phyloP scores from a whole-genome alignment of 1,139 yeast genomes.

The Candida neerlandica region DNA sequence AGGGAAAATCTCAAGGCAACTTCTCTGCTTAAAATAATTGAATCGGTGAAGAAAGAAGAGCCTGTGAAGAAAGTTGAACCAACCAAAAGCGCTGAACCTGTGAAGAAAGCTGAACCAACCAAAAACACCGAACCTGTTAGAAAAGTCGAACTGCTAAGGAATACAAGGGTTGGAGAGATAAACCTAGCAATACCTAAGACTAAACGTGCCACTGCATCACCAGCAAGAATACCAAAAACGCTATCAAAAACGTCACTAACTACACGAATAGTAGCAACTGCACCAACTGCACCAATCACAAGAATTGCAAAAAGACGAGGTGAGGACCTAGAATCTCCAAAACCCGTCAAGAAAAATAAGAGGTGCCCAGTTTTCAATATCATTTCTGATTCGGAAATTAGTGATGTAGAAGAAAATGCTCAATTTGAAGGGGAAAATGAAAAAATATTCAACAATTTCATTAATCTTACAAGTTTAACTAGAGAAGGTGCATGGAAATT shows the following conservation, averaged over 20 bases:
- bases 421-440: slow-evolving; percentile 5
- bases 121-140: background rate
- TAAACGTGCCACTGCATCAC: background rate
- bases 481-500: background rate
- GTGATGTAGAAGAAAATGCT: slow-evolving; percentile 4
- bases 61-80: background rate
- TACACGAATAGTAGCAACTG: no score
- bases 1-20: background rate
- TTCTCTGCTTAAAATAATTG: background rate
- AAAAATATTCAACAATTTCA: background rate
- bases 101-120: background rate
- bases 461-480: background rate
- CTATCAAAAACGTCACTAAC: background rate
- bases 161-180: background rate
- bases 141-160: background rate
- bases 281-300: background rate
- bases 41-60: background rate
- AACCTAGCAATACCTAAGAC: slow-evolving; percentile 1
- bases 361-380: background rate
- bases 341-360: background rate
- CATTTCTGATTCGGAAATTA: background rate
- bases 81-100: background rate
- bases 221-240: background rate
- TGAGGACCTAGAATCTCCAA: background rate
- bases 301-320: background rate